phyloP scores from a whole-genome alignment of 2,329 filamentous ascomycete species.

The Alternaria brassicae region DNA sequence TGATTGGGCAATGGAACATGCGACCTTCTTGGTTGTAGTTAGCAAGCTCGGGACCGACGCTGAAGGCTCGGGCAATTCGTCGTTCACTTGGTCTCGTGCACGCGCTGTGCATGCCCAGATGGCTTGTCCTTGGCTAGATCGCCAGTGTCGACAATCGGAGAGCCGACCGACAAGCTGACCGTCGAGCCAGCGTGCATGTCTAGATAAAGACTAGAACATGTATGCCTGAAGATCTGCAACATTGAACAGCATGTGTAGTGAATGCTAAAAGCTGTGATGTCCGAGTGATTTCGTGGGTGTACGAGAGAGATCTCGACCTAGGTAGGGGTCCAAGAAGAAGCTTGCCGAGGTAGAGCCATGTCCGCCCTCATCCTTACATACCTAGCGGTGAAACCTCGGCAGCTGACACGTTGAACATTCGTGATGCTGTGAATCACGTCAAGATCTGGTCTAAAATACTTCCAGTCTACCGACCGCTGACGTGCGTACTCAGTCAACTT shows the following conservation, averaged over 20 bases:
- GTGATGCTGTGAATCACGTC: not conserved
- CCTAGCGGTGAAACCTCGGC: not conserved
- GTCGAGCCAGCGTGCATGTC: not conserved
- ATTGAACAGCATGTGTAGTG: not conserved
- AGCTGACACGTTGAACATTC: not conserved
- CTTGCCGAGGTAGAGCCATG: constrained; percentile 11
- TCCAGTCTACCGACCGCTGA: not conserved
- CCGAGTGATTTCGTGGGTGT: not conserved
- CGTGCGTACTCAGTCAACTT: not conserved
- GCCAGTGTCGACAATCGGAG: constrained; percentile 11
- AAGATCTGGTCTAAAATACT: not conserved
- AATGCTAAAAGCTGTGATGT: constrained; percentile 2
- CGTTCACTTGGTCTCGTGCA: constrained; percentile 8
- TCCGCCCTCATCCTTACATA: not conserved
- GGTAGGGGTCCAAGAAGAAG: not conserved
- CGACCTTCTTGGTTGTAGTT: constrained; percentile 24
- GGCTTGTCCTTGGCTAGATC: constrained; percentile 7
- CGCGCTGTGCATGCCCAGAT: not conserved
- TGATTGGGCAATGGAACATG: constrained; percentile 20
- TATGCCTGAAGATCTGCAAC: not conserved
- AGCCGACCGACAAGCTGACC: not conserved
- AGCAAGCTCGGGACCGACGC: constrained; percentile 1
- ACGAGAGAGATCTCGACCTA: not conserved
- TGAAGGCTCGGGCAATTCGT: not conserved
- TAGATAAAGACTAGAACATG: not conserved